phyloP scores from a whole-genome alignment of 2,329 filamentous ascomycete genomes.

The Diaporthe velutina region DNA sequence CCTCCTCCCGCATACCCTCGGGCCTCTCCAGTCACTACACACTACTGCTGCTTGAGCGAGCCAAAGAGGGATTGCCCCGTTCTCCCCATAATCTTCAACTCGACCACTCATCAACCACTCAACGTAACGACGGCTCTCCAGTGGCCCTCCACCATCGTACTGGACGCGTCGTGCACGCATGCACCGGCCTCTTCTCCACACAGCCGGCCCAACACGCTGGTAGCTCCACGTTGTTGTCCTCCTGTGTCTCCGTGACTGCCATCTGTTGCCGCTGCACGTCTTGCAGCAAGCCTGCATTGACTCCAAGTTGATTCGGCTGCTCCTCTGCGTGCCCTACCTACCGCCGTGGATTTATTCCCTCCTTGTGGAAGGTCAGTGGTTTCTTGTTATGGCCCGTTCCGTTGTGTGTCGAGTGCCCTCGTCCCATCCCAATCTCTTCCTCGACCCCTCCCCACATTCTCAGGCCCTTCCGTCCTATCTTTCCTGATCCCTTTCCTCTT shows the following conservation, averaged over 20 bases:
- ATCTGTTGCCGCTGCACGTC: slow-evolving; percentile 36
- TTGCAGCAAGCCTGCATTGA: slow-evolving; percentile 39
- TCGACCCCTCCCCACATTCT: slow-evolving; percentile 14
- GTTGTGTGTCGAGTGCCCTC: slow-evolving; percentile 22
- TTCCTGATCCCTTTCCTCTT: slow-evolving; percentile 40
- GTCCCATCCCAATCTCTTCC: slow-evolving; percentile 28
- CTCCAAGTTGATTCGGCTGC: slow-evolving; percentile 35
- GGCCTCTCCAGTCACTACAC: slow-evolving; percentile 3
- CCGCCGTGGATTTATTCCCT: slow-evolving; percentile 30
- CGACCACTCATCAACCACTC: slow-evolving; percentile 31
- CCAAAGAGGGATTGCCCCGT: slow-evolving; percentile 26
- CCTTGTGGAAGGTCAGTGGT: slow-evolving; percentile 34
- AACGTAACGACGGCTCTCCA: slow-evolving; percentile 18
- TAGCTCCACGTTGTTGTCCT: slow-evolving; percentile 33
- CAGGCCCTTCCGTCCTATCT: neutral
- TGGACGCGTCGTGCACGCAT: slow-evolving; percentile 35
- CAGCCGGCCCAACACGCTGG: slow-evolving; percentile 37
- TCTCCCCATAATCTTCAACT: slow-evolving; percentile 22
- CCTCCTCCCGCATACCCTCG: neutral
- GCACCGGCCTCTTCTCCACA: slow-evolving; percentile 35
- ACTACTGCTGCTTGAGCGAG: slow-evolving; percentile 17
- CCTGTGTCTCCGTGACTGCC: slow-evolving; percentile 34
- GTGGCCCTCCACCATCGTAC: slow-evolving; percentile 34
- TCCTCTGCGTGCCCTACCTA: slow-evolving; percentile 33
- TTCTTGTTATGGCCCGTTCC: slow-evolving; percentile 15